Evolutionary conservation across 2,329 filamentous ascomycete species (phyloP).

Genomic region (Bipolaris victoriae): DNA sequence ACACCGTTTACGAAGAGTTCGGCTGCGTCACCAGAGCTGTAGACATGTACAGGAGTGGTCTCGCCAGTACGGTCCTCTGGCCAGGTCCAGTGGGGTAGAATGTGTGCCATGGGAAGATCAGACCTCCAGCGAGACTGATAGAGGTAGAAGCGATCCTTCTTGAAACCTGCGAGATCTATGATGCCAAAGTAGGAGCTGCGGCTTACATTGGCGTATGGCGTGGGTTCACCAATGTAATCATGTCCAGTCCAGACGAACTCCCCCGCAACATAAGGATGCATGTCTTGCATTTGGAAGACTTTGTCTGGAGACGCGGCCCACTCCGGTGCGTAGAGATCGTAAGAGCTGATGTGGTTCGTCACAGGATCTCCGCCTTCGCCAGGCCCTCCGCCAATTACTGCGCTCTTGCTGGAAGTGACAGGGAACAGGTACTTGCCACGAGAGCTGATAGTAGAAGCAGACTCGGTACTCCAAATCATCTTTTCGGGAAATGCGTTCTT

Average conservation of each 20-base stretch:
- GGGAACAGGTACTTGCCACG: constrained; percentile 62
- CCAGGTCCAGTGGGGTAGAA: constrained; percentile 65
- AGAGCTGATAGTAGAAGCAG: constrained; percentile 55
- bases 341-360: constrained; percentile 54
- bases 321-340: constrained; percentile 58
- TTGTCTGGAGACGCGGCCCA: constrained; percentile 61
- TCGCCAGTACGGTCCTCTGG: constrained; percentile 52
- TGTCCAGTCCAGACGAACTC: constrained; percentile 62
- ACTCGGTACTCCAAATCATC: constrained; percentile 46
- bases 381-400: constrained; percentile 47
- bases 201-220: constrained; percentile 55
- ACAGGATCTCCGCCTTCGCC: constrained; percentile 46
- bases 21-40: constrained; percentile 59
- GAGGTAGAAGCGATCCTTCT: constrained; percentile 62
- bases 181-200: constrained; percentile 64
- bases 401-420: constrained; percentile 50
- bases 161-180: constrained; percentile 63
- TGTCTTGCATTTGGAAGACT: constrained; percentile 59
- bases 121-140: constrained; percentile 63
- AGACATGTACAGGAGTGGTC: constrained; percentile 62
- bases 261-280: constrained; percentile 58
- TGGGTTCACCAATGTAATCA: constrained; percentile 60
- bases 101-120: constrained; percentile 57
- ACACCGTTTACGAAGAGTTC: constrained; percentile 62
- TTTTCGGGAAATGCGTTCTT: constrained; percentile 56